A percentile compares a stretch with the other conserved stretches of the same genome.
phyloP scores from a whole-genome alignment of 2,329 filamentous ascomycete species.

The Diplodia intermedia region DNA sequence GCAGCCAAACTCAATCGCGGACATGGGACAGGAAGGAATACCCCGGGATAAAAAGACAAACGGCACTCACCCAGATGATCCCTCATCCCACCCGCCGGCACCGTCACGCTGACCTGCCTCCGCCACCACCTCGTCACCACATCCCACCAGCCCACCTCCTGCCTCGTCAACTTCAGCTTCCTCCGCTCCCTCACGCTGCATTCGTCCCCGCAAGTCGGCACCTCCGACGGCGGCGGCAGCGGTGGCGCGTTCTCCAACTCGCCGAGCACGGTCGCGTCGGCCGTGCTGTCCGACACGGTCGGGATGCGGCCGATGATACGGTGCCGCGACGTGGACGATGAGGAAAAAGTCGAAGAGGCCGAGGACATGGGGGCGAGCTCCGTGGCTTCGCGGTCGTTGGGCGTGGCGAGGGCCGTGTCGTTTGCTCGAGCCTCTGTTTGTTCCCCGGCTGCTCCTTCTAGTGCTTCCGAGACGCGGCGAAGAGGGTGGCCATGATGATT shows the following conservation, averaged over 20 bases:
- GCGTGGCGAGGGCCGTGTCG: slow-evolving; percentile 21
- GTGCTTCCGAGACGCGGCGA: not conserved
- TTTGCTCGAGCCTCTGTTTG: not conserved
- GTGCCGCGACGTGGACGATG: not conserved
- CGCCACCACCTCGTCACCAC: slow-evolving; percentile 56
- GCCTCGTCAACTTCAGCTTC: slow-evolving; percentile 35
- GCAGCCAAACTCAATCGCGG: slow-evolving; percentile 1
- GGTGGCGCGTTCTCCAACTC: not conserved
- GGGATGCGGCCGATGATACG: too few species aligned
- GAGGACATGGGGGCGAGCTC: slow-evolving; percentile 16
- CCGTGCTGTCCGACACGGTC: not conserved
- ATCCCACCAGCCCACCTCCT: slow-evolving; percentile 46
- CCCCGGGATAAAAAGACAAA: slow-evolving; percentile 5
- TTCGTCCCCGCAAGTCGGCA: slow-evolving; percentile 34
- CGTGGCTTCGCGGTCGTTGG: slow-evolving; percentile 30
- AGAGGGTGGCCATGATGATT: not conserved
- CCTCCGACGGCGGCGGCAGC: not conserved
- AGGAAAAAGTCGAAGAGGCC: not conserved
- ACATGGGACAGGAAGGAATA: slow-evolving; percentile 19
- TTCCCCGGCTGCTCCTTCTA: not conserved
- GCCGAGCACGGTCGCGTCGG: not conserved
- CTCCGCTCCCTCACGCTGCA: slow-evolving; percentile 33
- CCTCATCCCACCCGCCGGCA: slow-evolving; percentile 58
- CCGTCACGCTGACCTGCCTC: slow-evolving; percentile 57
- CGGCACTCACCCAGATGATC: slow-evolving; percentile 62